Evolutionary conservation across 2,329 filamentous ascomycete species (phyloP).

Genomic region (Sclerotinia subarctica): DNA sequence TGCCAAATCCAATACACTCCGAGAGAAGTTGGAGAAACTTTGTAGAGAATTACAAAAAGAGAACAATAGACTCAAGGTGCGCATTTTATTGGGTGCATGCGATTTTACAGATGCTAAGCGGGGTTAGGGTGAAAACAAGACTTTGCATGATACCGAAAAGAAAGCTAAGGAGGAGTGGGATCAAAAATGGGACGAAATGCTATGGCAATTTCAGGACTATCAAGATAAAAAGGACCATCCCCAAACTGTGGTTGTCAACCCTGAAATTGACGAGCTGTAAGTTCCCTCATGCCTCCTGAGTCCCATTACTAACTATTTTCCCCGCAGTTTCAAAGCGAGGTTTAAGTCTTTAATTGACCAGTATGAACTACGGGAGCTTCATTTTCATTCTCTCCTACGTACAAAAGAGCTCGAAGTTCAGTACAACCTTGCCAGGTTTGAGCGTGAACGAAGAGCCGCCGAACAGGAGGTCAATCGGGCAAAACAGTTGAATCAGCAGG

Average conservation of each 20-base stretch:
- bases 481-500: slow-evolving; percentile 82
- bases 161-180: slow-evolving; percentile 80
- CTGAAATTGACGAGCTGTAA: slow-evolving; percentile 87
- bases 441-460: slow-evolving; percentile 84
- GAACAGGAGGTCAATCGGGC: slow-evolving; percentile 78
- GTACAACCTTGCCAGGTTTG: slow-evolving; percentile 81
- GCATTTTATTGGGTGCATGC: slow-evolving; percentile 21
- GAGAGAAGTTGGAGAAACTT: slow-evolving; percentile 95
- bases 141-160: slow-evolving; percentile 80
- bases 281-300: slow-evolving; percentile 7
- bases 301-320: slow-evolving; percentile 40
- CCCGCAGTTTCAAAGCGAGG: slow-evolving; percentile 71
- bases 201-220: slow-evolving; percentile 82
- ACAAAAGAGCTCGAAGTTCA: slow-evolving; percentile 96
- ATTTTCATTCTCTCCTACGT: slow-evolving; percentile 87
- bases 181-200: slow-evolving; percentile 74
- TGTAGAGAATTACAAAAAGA: slow-evolving; percentile 93
- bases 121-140: slow-evolving; percentile 82
- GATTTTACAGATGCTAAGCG: slow-evolving; percentile 23
- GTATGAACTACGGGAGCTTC: slow-evolving; percentile 90
- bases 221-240: slow-evolving; percentile 84
- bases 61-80: slow-evolving; percentile 96
- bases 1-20: slow-evolving; percentile 84
- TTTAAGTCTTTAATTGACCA: slow-evolving; percentile 96
- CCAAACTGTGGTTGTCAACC: slow-evolving; percentile 74